Evolutionary conservation across 768 basidiomycete genomes (phyloP).

Genomic region (Auricularia heimuer): DNA sequence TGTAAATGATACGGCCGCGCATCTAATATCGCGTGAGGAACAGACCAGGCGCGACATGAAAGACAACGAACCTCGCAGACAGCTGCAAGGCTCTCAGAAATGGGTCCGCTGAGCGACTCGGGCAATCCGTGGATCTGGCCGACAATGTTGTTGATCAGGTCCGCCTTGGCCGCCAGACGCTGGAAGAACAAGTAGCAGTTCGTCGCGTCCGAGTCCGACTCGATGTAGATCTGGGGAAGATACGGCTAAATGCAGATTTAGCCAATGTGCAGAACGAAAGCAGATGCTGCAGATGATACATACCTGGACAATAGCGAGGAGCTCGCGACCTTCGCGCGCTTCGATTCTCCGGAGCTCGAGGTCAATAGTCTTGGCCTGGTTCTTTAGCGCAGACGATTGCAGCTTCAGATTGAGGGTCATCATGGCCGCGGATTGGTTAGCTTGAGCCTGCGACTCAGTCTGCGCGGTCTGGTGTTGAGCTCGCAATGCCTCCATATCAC

Average conservation of each 20-base stretch:
- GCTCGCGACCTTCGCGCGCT: constrained; percentile 69
- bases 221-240: constrained; percentile 81
- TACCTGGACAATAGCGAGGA: constrained; percentile 78
- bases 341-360: constrained; percentile 81
- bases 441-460: constrained; percentile 70
- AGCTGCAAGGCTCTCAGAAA: constrained; percentile 82
- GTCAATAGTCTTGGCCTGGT: constrained; percentile 82
- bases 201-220: constrained; percentile 82
- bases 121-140: constrained; percentile 78
- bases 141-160: constrained; percentile 74
- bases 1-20: constrained; percentile 68
- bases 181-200: constrained; percentile 90
- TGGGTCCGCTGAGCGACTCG: constrained; percentile 69
- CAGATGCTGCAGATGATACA: neutral
- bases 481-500: constrained; percentile 79
- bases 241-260: constrained; percentile 50
- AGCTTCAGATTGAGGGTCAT: constrained; percentile 92
- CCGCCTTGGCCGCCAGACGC: constrained; percentile 75
- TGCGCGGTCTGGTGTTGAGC: constrained; percentile 79
- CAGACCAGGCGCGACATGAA: neutral
- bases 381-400: constrained; percentile 84
- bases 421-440: constrained; percentile 84
- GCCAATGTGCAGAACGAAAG: neutral
- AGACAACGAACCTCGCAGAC: constrained; percentile 66
- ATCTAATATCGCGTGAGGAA: constrained; percentile 41